These are phyloP conservation scores for Acacia crassicarpa DNA, from an alignment of 306 rosid species.

Conservation along the genomic window DNA sequence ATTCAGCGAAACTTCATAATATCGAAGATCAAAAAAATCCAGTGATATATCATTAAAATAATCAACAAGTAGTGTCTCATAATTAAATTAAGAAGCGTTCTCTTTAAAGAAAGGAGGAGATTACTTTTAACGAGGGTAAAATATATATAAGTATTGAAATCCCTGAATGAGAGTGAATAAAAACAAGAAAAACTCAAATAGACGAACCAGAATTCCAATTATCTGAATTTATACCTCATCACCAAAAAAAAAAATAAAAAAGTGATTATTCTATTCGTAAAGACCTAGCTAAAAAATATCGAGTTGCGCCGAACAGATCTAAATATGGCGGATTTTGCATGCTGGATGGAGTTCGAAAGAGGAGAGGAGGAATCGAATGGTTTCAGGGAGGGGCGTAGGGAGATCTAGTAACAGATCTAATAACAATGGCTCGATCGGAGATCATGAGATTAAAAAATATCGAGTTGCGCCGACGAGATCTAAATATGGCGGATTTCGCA, in stretches of 20 bases:
- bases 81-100: not conserved
- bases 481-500: not conserved
- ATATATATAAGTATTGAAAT: not conserved
- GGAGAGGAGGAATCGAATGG: not conserved
- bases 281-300: not conserved
- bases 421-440: not conserved
- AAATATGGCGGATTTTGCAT: not conserved
- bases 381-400: not conserved
- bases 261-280: not conserved
- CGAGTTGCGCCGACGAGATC: slow-evolving; percentile 2
- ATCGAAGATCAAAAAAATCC: not conserved
- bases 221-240: not conserved
- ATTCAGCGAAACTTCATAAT: slow-evolving; percentile 11
- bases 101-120: not conserved
- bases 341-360: not conserved
- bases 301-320: not conserved
- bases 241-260: not conserved
- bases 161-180: too few relatives aligned
- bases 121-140: not conserved
- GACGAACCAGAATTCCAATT: not conserved
- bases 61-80: too few relatives aligned
- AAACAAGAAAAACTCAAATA: not conserved
- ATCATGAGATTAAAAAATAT: not conserved
- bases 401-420: too few relatives aligned
- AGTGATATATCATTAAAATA: not conserved